Conservation (phyloP, 495 filamentous ascomycete species). For the Neurospora tetrasperma region DNA sequence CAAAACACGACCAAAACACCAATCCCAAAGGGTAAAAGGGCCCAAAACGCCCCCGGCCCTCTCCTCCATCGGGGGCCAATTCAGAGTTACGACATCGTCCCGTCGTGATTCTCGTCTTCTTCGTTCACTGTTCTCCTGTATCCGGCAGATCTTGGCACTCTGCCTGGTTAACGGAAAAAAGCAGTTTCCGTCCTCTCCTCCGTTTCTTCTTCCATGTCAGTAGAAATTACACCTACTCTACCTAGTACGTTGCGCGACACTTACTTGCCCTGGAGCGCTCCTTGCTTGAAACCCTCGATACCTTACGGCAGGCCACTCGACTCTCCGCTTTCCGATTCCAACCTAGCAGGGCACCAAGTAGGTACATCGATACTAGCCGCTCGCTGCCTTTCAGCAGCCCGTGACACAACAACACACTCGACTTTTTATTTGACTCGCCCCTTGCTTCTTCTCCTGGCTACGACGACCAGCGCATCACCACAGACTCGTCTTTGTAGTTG, state of each 20-base stretch:
- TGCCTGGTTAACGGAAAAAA: background rate
- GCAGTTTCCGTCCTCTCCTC: background rate
- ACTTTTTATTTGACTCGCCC: background rate
- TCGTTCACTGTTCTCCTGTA: background rate
- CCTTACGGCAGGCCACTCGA: background rate
- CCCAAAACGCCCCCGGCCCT: background rate
- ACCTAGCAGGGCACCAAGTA: background rate
- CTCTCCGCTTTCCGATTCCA: background rate
- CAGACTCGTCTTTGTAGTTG: background rate
- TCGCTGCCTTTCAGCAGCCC: background rate
- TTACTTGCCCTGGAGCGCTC: background rate
- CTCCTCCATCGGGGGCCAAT: background rate
- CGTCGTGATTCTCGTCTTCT: background rate
- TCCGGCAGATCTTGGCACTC: background rate
- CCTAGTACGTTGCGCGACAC: too few species aligned
- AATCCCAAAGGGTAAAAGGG: background rate
- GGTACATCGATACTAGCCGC: background rate
- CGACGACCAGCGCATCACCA: background rate
- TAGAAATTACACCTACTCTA: background rate
- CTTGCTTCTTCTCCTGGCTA: slow-evolving; percentile 1
- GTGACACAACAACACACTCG: background rate
- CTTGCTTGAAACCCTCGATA: background rate
- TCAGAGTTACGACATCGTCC: background rate
- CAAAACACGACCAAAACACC: background rate
- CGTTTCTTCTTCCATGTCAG: background rate